Conservation (phyloP, 225 moss, liverwort and hornwort genomes). For the Thuidium tamariscinum region DNA sequence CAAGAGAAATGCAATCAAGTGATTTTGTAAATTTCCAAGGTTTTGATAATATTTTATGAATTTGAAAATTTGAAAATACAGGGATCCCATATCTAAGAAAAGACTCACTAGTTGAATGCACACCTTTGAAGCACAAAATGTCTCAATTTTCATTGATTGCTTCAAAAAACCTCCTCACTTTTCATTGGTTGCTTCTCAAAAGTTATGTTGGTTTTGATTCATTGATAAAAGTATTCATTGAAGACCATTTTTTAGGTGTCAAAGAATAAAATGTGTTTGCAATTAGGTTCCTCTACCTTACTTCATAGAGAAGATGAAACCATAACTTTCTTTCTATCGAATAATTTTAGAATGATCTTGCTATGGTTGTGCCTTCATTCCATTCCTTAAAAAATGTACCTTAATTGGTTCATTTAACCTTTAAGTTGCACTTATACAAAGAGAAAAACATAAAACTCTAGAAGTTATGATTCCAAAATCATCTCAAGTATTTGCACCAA, state of each 20-base stretch:
- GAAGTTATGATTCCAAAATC: background rate
- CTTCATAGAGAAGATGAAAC: background rate
- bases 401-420: background rate
- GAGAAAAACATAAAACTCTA: accelerated
- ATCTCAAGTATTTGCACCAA: background rate
- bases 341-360: background rate
- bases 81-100: background rate
- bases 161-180: background rate
- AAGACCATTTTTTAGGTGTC: background rate
- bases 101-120: background rate
- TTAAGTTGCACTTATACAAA: background rate
- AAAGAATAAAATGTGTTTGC: accelerated
- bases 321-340: accelerated
- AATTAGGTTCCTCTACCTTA: background rate
- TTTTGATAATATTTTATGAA: background rate
- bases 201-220: background rate
- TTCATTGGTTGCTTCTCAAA: background rate
- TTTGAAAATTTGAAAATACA: background rate
- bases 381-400: background rate
- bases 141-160: background rate
- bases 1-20: background rate
- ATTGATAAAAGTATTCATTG: background rate
- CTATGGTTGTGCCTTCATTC: background rate
- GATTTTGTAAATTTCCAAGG: accelerated
- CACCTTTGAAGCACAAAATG: background rate